phyloP scores from a whole-genome alignment of 495 filamentous ascomycete species.

The Podospora didyma region DNA sequence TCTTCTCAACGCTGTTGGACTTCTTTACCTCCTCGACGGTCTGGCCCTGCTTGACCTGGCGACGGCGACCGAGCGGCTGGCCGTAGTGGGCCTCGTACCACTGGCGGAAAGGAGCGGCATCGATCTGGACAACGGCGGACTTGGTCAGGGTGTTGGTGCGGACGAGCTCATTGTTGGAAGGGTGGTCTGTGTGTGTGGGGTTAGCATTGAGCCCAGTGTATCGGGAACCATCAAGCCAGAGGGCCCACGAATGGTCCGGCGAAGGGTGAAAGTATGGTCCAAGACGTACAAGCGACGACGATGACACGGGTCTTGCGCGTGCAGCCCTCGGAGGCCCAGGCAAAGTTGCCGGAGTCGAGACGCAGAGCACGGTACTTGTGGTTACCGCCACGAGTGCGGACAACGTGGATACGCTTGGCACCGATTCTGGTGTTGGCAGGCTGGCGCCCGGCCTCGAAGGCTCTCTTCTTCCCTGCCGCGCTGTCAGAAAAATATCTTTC shows the following conservation, averaged over 20 bases:
- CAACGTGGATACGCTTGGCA: conserved; percentile 95
- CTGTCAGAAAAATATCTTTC: conserved; percentile 29
- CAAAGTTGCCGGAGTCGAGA: conserved; percentile 99
- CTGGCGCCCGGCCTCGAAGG: conserved; percentile 99
- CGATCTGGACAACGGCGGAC: conserved; percentile 96
- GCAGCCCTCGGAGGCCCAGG: conserved; percentile 95
- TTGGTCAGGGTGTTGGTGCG: conserved; percentile 99
- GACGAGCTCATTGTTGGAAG: conserved; percentile 99
- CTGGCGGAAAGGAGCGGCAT: conserved; percentile 97
- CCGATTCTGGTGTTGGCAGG: conserved; percentile 99
- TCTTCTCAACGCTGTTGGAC: conserved; percentile 88
- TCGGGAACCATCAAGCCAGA: background rate
- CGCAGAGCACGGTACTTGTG: conserved; percentile 98
- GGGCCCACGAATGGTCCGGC: background rate
- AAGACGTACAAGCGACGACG: conserved; percentile 66
- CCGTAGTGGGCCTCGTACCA: conserved; percentile 99
- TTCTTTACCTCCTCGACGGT: conserved; percentile 72
- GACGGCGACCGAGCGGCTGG: conserved; percentile 76
- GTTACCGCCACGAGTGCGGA: conserved; percentile 98
- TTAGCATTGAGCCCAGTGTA: conserved; percentile 5
- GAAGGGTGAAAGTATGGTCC: background rate
- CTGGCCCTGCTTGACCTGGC: conserved; percentile 72
- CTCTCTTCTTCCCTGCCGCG: conserved; percentile 69
- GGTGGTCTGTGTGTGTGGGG: conserved; percentile 57
- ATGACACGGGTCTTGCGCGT: conserved; percentile 99